Percentiles rank a stretch among this genome's conserved stretches.
These are phyloP conservation scores for Oropetium thomaeum DNA, from an alignment of 176 grass and related monocot genomes.

Conservation along the genomic window DNA sequence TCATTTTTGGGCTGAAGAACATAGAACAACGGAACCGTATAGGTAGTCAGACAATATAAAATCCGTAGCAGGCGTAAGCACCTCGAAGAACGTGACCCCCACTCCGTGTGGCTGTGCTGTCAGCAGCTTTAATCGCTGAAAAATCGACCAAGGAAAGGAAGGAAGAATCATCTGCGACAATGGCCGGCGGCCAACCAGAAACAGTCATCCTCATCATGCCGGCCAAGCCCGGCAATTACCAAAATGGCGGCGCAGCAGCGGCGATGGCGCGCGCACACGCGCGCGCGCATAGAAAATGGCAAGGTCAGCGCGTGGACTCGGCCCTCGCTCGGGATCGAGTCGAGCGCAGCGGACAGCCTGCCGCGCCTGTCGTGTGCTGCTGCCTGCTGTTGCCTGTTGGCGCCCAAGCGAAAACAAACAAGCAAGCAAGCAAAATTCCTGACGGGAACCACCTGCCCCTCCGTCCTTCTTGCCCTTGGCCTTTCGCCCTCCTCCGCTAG, in stretches of 20 bases:
- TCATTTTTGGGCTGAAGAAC: neutral
- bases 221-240: conserved; percentile 27
- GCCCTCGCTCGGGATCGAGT: neutral
- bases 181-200: neutral
- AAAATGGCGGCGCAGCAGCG: neutral
- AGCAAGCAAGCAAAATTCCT: neutral
- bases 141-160: neutral
- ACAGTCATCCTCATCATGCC: neutral
- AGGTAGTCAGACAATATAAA: neutral
- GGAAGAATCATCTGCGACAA: neutral
- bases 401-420: neutral
- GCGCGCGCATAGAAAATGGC: neutral
- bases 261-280: neutral
- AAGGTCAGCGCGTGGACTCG: conserved; percentile 46
- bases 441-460: neutral
- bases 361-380: conserved; percentile 9
- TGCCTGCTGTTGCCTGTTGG: conserved; percentile 23
- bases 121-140: neutral
- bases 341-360: neutral
- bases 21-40: neutral
- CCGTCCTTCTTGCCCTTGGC: neutral
- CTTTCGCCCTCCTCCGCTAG: neutral
- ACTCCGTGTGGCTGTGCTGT: neutral
- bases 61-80: neutral
- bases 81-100: conserved; percentile 29